Percentiles rank a stretch among this genome's conserved stretches.
Evolutionary conservation across 1,284 basidiomycete genomes (phyloP).

Genomic region (Papiliotrema fonsecae): DNA sequence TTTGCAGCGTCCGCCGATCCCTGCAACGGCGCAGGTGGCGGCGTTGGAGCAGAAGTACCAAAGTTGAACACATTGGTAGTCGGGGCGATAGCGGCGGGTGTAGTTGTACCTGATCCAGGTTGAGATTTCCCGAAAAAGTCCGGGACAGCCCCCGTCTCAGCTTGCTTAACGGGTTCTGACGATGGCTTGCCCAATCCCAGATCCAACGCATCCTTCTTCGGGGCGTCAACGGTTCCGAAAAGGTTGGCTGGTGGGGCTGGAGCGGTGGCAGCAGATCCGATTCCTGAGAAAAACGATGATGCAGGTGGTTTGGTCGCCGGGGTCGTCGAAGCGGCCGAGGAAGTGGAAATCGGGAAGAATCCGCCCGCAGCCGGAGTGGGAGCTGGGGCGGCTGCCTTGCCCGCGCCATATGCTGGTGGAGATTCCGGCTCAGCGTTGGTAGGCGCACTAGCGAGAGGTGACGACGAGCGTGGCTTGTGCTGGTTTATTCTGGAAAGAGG

Average conservation of each 20-base stretch:
- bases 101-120: not conserved
- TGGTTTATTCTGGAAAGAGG: slow-evolving; percentile 22
- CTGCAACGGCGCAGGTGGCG: not conserved
- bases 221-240: slow-evolving; percentile 7
- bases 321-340: slow-evolving; percentile 15
- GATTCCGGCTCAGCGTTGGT: slow-evolving; percentile 38
- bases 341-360: not conserved
- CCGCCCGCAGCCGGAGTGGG: slow-evolving; percentile 20
- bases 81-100: slow-evolving; percentile 12
- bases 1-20: not conserved
- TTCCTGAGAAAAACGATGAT: slow-evolving; percentile 22
- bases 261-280: not conserved
- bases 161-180: slow-evolving; percentile 8
- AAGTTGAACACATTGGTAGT: slow-evolving; percentile 22
- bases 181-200: slow-evolving; percentile 33
- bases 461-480: slow-evolving; percentile 37
- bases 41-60: slow-evolving; percentile 1
- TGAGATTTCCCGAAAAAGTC: slow-evolving; percentile 34
- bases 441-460: slow-evolving; percentile 36
- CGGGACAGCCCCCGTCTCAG: slow-evolving; percentile 16
- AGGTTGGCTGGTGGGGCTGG: not conserved
- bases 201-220: slow-evolving; percentile 18
- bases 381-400: slow-evolving; percentile 1
- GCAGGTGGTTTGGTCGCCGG: slow-evolving; percentile 18
- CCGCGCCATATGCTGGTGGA: slow-evolving; percentile 15